Evolutionary conservation across 441 rosid species (phyloP).

Genomic region (Erysimum cheiri): DNA sequence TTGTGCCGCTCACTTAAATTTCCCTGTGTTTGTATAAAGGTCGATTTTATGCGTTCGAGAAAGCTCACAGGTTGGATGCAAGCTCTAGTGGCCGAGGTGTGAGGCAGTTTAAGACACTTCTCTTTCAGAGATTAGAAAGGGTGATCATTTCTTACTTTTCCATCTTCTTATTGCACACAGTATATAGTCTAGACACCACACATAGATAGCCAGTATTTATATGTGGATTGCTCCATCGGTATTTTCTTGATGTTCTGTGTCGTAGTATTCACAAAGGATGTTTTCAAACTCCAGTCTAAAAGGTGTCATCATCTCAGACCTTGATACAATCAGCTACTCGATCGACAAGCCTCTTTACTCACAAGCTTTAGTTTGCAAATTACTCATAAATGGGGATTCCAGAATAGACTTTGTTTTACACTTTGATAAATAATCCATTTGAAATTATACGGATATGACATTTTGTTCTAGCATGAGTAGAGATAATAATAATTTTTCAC

Average conservation of each 20-base stretch:
- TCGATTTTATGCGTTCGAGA: constrained; percentile 87
- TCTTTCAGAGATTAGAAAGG: constrained; percentile 76
- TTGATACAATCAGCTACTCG: constrained; percentile 5
- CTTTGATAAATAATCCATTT: neutral
- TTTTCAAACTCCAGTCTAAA: constrained; percentile 5
- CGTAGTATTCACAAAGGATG: neutral
- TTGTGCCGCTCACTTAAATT: constrained; percentile 10
- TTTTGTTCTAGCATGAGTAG: constrained; percentile 12
- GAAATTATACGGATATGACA: constrained; percentile 10
- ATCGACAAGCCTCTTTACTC: neutral
- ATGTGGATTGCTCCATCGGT: neutral
- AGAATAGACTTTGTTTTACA: constrained; percentile 5
- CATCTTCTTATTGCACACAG: constrained; percentile 13
- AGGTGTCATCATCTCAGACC: constrained; percentile 16
- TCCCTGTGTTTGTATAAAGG: constrained; percentile 46
- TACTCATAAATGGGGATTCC: constrained; percentile 5
- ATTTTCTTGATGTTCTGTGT: constrained; percentile 12
- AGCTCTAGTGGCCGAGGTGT: constrained; percentile 79
- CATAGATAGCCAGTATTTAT: neutral
- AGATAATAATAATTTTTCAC: constrained; percentile 25
- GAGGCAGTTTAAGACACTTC: constrained; percentile 76
- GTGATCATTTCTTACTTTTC: constrained; percentile 44
- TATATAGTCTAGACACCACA: constrained; percentile 7
- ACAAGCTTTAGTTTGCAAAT: constrained; percentile 23
- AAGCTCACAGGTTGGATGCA: constrained; percentile 74